Percentiles rank a stretch among this genome's conserved stretches.
These are phyloP conservation scores for Amauroascus niger DNA, from an alignment of 2,329 filamentous ascomycete genomes.

Conservation along the genomic window DNA sequence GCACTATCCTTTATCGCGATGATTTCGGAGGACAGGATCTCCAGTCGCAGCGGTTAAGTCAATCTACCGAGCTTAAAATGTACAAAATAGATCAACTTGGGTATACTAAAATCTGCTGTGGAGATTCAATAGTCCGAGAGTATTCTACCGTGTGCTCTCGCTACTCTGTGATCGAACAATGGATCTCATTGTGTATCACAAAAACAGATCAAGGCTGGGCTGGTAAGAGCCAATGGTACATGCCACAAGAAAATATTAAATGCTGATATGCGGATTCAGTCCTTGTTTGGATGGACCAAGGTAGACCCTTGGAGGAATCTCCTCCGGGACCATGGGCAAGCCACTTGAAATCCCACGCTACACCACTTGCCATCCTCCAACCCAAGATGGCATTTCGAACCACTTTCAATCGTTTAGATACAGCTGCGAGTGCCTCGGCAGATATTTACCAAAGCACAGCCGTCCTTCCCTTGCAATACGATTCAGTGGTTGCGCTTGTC, in stretches of 20 bases:
- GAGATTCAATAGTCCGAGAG: constrained; percentile 7
- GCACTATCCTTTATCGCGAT: constrained; percentile 1
- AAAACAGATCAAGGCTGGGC: constrained; percentile 7
- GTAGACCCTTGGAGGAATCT: constrained; percentile 2
- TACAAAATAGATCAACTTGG: constrained; percentile 8
- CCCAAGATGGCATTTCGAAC: constrained; percentile 8
- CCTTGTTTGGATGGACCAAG: constrained; percentile 7
- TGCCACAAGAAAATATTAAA: background rate
- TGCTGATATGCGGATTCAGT: background rate
- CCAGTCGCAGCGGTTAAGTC: background rate
- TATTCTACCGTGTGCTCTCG: constrained; percentile 8
- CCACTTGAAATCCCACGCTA: background rate
- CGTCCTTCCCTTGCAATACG: constrained; percentile 10
- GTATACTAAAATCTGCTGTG: constrained; percentile 5
- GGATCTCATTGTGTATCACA: constrained; percentile 5
- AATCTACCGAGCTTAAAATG: constrained; percentile 4
- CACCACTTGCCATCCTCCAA: constrained; percentile 3
- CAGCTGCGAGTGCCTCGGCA: constrained; percentile 1
- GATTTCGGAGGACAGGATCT: background rate
- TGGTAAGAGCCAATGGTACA: constrained; percentile 1
- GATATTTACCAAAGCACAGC: constrained; percentile 4
- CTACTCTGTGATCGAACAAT: constrained; percentile 12
- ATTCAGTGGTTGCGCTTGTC: constrained; percentile 10
- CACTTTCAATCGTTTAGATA: background rate
- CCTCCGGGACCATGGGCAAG: constrained; percentile 10